Conservation (phyloP, 495 filamentous ascomycete genomes). For the Penicillium silybi region DNA sequence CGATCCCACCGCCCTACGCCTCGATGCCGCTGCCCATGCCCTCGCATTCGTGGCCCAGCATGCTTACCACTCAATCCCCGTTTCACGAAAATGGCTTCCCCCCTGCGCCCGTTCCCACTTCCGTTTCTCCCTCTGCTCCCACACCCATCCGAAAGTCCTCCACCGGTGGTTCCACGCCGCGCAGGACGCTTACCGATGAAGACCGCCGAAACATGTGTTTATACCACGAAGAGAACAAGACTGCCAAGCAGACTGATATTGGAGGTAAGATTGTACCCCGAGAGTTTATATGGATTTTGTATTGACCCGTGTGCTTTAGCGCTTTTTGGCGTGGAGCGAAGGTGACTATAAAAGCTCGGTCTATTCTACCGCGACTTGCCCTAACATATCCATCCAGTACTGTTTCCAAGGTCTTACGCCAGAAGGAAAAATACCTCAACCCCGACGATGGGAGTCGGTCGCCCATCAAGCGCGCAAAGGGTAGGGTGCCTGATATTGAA, state of each 20-base stretch:
- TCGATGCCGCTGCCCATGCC: constrained; percentile 61
- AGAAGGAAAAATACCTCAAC: constrained; percentile 95
- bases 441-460: constrained; percentile 83
- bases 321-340: constrained; percentile 96
- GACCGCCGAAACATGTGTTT: constrained; percentile 92
- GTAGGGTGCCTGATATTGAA: constrained; percentile 92
- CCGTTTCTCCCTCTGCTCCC: constrained; percentile 44
- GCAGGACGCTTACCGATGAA: constrained; percentile 89
- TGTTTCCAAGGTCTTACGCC: constrained; percentile 93
- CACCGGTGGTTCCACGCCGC: constrained; percentile 59
- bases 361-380: constrained; percentile 3
- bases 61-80: constrained; percentile 48
- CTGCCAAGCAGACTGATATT: constrained; percentile 97
- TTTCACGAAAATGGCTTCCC: constrained; percentile 27
- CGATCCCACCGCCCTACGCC: constrained; percentile 45
- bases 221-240: constrained; percentile 91
- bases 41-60: constrained; percentile 68
- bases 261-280: constrained; percentile 57
- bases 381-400: constrained; percentile 60
- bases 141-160: constrained; percentile 49
- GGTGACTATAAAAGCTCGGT: constrained; percentile 51
- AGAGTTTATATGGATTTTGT: constrained; percentile 13
- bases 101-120: constrained; percentile 55
- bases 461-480: constrained; percentile 83
- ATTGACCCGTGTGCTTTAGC: constrained; percentile 46